phyloP scores from a whole-genome alignment of 768 basidiomycete genomes.

The Rhodosporidiobolus sp. region DNA sequence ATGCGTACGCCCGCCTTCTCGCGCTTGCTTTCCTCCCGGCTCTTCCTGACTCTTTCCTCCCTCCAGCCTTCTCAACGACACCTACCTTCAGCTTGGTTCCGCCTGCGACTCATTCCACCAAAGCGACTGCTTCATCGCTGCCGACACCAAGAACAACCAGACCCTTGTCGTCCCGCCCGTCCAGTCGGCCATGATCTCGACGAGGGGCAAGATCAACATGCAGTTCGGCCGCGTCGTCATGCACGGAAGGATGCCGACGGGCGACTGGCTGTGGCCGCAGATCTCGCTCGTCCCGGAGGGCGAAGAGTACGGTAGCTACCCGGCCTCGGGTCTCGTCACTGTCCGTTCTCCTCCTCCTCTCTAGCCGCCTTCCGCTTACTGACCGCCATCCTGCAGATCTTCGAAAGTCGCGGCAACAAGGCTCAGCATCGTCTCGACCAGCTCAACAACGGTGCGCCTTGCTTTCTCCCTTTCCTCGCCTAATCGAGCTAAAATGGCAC shows the following conservation, averaged over 20 bases:
- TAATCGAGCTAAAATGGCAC: too few species aligned
- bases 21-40: neutral
- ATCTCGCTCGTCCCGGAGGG: slow-evolving; percentile 56
- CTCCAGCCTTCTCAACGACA: slow-evolving; percentile 14
- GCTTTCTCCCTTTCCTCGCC: neutral
- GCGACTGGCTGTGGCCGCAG: slow-evolving; percentile 51
- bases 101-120: slow-evolving; percentile 25
- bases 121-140: slow-evolving; percentile 41
- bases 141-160: slow-evolving; percentile 59
- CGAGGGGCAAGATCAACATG: slow-evolving; percentile 66
- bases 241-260: slow-evolving; percentile 68
- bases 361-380: too few species aligned
- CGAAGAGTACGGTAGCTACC: slow-evolving; percentile 57
- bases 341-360: slow-evolving; percentile 50
- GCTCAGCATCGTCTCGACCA: slow-evolving; percentile 22
- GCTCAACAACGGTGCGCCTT: slow-evolving; percentile 16
- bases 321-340: slow-evolving; percentile 67
- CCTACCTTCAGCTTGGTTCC: slow-evolving; percentile 28
- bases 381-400: neutral
- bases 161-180: slow-evolving; percentile 73
- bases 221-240: slow-evolving; percentile 81
- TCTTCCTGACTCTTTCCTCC: neutral
- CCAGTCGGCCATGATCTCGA: slow-evolving; percentile 75
- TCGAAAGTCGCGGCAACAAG: slow-evolving; percentile 30
- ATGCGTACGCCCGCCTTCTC: slow-evolving; percentile 12